Evolutionary conservation across 2,329 filamentous ascomycete species (phyloP).

Genomic region (Aspergillus viridinutans): DNA sequence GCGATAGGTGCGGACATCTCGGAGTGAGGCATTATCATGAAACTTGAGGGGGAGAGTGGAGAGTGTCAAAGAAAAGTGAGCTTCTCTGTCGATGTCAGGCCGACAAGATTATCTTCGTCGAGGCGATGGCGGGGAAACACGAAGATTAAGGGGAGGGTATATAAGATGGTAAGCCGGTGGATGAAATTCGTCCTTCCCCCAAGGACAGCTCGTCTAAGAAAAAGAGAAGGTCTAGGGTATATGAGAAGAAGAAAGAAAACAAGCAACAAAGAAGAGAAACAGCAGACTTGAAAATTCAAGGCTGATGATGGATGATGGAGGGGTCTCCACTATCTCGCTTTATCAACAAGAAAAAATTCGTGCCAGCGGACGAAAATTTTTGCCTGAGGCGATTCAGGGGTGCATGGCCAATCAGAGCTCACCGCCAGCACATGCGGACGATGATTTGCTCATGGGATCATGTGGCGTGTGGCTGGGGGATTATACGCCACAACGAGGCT

Average conservation of each 20-base stretch:
- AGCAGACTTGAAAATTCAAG: not conserved
- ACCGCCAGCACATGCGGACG: constrained; percentile 5
- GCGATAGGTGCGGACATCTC: constrained; percentile 41
- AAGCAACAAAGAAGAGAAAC: constrained; percentile 6
- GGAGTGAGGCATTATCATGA: constrained; percentile 46
- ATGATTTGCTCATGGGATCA: not conserved
- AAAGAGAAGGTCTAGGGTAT: constrained; percentile 2
- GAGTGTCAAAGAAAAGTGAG: not conserved
- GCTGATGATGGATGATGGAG: not conserved
- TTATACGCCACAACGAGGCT: not conserved
- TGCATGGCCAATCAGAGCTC: constrained; percentile 1
- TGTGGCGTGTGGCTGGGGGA: not conserved
- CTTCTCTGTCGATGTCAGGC: not conserved
- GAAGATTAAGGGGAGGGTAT: not conserved
- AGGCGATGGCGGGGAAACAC: not conserved
- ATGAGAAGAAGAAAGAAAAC: constrained; percentile 1
- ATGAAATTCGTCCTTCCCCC: not conserved
- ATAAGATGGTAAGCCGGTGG: not conserved
- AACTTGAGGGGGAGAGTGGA: not conserved
- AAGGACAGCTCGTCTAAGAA: not conserved
- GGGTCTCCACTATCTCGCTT: not conserved
- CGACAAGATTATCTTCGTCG: not conserved
- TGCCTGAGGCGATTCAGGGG: constrained; percentile 14
- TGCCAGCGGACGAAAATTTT: constrained; percentile 5
- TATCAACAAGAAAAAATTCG: not conserved